Percentiles rank a stretch among this genome's conserved stretches.
phyloP scores from a whole-genome alignment of 202 grass and related monocot genomes.

The Bolboschoenoplectus hybrid region DNA sequence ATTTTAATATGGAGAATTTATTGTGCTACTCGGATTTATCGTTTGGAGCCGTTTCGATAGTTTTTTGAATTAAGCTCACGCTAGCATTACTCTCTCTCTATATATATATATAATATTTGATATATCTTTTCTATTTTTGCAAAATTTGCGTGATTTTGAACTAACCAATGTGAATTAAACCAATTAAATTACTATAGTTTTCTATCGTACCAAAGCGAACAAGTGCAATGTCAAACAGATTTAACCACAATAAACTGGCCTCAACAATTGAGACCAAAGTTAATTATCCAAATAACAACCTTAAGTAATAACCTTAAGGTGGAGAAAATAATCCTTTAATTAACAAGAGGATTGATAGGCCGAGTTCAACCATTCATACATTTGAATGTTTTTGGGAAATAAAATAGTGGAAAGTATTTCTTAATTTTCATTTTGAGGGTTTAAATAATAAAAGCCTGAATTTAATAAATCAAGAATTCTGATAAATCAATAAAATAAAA shows the following conservation, averaged over 20 bases:
- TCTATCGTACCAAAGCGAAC: neutral
- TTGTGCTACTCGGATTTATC: too few relatives aligned
- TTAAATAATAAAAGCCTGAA: too few relatives aligned
- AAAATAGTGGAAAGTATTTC: neutral
- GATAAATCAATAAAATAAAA: too few relatives aligned
- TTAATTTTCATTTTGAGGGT: too few relatives aligned
- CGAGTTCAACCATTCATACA: slow-evolving; percentile 8
- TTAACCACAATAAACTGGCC: neutral
- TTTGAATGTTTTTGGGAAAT: neutral
- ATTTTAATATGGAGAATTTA: too few relatives aligned
- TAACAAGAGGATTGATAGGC: slow-evolving; percentile 7
- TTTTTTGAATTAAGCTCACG: too few relatives aligned
- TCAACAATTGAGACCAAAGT: neutral
- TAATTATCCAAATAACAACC: neutral
- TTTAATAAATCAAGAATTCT: too few relatives aligned
- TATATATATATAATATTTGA: too few relatives aligned
- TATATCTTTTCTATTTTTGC: too few relatives aligned
- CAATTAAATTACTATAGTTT: neutral
- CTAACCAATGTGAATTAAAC: neutral
- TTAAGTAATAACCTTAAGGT: neutral
- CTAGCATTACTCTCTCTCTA: too few relatives aligned
- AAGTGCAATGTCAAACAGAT: neutral
- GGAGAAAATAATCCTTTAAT: slow-evolving; percentile 19
- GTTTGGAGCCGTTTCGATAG: too few relatives aligned
- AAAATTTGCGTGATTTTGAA: too few relatives aligned